Conservation (phyloP, 441 rosid species). For the Eugenia klotzschiana region DNA sequence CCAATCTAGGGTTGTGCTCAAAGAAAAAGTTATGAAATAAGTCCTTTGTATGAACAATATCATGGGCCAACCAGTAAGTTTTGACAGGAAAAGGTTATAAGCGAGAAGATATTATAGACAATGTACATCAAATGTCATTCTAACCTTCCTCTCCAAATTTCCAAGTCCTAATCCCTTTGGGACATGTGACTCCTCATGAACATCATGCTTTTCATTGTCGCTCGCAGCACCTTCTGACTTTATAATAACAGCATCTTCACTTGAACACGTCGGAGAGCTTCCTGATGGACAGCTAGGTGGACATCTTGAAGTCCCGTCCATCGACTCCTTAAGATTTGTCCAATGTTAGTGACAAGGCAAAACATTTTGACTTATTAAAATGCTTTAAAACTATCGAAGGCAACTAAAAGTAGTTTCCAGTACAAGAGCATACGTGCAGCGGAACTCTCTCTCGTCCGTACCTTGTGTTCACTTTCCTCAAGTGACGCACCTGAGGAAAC, state of each 20-base stretch:
- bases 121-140: neutral
- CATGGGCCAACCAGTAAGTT: neutral
- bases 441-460: neutral
- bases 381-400: neutral
- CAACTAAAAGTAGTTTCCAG: neutral
- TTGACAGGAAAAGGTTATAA: neutral
- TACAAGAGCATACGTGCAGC: neutral
- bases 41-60: neutral
- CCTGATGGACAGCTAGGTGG: constrained; percentile 8
- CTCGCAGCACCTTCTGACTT: constrained; percentile 24
- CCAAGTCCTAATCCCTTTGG: constrained; percentile 91
- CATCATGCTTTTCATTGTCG: constrained; percentile 24
- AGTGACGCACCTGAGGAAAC: constrained; percentile 3
- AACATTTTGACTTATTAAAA: neutral
- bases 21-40: neutral
- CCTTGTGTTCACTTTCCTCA: constrained; percentile 30
- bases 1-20: neutral
- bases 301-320: constrained; percentile 16
- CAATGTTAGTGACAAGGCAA: constrained; percentile 13
- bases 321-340: constrained; percentile 10
- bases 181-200: constrained; percentile 21
- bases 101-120: neutral
- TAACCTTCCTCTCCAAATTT: constrained; percentile 72
- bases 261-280: constrained; percentile 9
- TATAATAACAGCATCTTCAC: constrained; percentile 8